phyloP scores from a whole-genome alignment of 140 eudicot genomes.

The Senecio squalidus region DNA sequence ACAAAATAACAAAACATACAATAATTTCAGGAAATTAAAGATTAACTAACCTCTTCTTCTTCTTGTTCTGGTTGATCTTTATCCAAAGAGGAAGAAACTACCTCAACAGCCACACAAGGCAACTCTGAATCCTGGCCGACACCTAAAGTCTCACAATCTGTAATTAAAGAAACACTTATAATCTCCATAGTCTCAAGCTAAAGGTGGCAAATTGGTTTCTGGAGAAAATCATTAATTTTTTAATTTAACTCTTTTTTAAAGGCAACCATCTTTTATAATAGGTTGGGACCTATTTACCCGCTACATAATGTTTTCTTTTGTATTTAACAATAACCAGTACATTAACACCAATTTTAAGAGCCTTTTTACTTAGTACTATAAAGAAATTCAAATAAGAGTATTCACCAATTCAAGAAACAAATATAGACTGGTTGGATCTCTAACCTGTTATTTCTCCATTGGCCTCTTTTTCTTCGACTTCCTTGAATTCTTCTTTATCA shows the following conservation, averaged over 20 bases:
- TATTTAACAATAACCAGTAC: too few relatives aligned
- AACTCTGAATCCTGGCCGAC: constrained; percentile 21
- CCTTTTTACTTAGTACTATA: too few relatives aligned
- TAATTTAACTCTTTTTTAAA: too few relatives aligned
- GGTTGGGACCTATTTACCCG: too few relatives aligned
- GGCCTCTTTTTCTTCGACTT: not conserved
- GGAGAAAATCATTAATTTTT: too few relatives aligned
- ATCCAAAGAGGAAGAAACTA: constrained; percentile 9
- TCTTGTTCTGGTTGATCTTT: constrained; percentile 3
- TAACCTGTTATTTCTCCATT: constrained; percentile 17
- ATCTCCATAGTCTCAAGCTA: not conserved
- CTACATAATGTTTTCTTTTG: too few relatives aligned
- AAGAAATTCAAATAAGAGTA: not conserved
- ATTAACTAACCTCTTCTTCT: not conserved
- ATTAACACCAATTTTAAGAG: too few relatives aligned
- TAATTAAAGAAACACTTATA: not conserved
- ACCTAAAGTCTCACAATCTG: constrained; percentile 16
- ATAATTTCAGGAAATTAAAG: not conserved
- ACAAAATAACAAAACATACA: not conserved
- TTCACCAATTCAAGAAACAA: not conserved
- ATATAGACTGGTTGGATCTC: not conserved
- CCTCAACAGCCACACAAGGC: not conserved
- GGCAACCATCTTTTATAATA: too few relatives aligned
- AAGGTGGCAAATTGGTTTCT: too few relatives aligned
- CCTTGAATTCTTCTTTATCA: constrained; percentile 15